Base-by-base conservation (phyloP, 306 rosid species). In the Dalbergia cochinchinensis region DNA sequence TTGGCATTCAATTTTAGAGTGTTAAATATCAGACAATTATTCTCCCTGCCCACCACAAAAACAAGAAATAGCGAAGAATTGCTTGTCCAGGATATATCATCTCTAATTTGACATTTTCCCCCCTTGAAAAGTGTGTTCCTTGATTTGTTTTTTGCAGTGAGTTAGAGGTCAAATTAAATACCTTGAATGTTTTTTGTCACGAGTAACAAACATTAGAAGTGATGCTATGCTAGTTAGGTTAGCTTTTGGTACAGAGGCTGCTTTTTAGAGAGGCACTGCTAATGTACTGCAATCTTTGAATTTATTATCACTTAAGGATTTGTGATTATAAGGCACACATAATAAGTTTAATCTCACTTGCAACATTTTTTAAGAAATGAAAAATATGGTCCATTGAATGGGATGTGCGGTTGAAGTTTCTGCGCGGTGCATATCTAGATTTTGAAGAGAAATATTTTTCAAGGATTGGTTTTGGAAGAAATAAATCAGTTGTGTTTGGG, bases 141-240 rank as follows among this genome's bases (percentile, higher is more conserved):
- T 57, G 14, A 63, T 50, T 16, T 67, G 9, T 71, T 48, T 57
- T 9, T 37, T 77, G 73, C 6, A 13, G 59, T 44, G 57, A 37
- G n/a, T 41, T 61, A 6, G 64, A 11, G 37, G 65, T 59, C 75
- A 60, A 48, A 35, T 67, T 33, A 37, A 59, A 26, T 22, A 53
- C 66, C 5, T 76, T 2, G 59, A 44, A 5, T 37, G 3, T 47
- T 6, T 72, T 42, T 22, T 73, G 19, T 15, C 63, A 51, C 5
- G 37, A 64, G 61, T 53, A 51, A 16, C 19, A 22, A 76, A 3
- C 13, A 11, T 34, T 16, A 34, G 57, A 55, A 60, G 37, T 14
- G 69, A 26, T 50, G 57, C 75, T 68, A 34, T 81, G 31, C 54
- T 26, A 45, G 33, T 74, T 66, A 66, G 82, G 58, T 51, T 62